Conservation (phyloP, 148 eudicot genomes). For the Salicornia ramosissima region DNA sequence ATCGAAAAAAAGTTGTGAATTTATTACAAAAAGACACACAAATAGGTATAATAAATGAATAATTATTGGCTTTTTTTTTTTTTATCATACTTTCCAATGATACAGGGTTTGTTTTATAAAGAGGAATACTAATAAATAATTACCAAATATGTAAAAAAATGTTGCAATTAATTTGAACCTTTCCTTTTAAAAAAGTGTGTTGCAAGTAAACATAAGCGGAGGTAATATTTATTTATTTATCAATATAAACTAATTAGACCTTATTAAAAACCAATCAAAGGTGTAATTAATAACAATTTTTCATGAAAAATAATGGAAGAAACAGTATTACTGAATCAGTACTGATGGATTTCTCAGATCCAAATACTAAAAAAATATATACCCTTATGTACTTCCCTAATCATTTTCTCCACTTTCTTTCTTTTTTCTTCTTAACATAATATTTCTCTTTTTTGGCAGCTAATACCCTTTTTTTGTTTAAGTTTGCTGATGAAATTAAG, state of each 20-base stretch:
- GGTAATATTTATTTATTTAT: not conserved
- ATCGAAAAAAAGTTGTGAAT: no score
- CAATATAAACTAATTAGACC: not conserved
- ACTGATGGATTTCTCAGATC: conserved; percentile 22
- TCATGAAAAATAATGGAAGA: not conserved
- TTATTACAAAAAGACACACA: no score
- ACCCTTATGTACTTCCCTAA: conserved; percentile 19
- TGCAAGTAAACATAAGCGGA: not conserved
- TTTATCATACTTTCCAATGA: no score
- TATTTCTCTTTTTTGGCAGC: conserved; percentile 4
- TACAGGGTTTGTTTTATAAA: no score
- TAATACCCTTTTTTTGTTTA: conserved; percentile 5
- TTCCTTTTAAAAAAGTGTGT: no score
- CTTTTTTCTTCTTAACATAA: not conserved
- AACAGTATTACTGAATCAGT: not conserved
- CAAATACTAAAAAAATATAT: conserved; percentile 29
- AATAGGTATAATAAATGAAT: no score
- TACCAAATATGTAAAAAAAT: no score
- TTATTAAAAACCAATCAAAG: no score
- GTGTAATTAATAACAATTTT: not conserved
- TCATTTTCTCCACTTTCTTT: conserved; percentile 18
- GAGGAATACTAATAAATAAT: no score
- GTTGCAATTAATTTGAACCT: no score
- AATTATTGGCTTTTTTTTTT: no score
- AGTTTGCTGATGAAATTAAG: conserved; percentile 8